Percentiles rank a stretch among this genome's conserved stretches.
These are phyloP conservation scores for Penicillium macrosclerotiorum DNA, from an alignment of 495 filamentous ascomycete species.

Conservation along the genomic window DNA sequence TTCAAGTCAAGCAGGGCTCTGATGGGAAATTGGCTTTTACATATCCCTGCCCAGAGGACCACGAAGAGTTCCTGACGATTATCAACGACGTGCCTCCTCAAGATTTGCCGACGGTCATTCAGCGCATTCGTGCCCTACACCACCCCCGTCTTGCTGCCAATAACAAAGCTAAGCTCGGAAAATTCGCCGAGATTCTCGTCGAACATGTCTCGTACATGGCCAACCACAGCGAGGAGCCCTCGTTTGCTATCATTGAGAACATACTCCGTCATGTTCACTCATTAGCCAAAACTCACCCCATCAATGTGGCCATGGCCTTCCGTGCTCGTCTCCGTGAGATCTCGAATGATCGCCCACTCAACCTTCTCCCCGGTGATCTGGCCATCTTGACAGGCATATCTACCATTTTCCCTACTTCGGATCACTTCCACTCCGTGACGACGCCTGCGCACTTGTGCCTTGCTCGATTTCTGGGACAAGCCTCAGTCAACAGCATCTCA, in stretches of 20 bases:
- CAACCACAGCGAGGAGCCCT: slow-evolving; percentile 45
- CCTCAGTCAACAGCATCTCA: slow-evolving; percentile 56
- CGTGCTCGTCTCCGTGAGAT: slow-evolving; percentile 67
- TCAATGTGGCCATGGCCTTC: slow-evolving; percentile 73
- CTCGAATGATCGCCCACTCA: slow-evolving; percentile 55
- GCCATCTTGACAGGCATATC: slow-evolving; percentile 77
- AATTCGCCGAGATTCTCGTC: slow-evolving; percentile 72
- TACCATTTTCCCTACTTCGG: slow-evolving; percentile 87
- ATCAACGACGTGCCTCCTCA: slow-evolving; percentile 55
- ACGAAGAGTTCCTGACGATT: slow-evolving; percentile 67
- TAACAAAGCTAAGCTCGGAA: slow-evolving; percentile 79
- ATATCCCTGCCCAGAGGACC: slow-evolving; percentile 77
- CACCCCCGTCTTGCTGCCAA: slow-evolving; percentile 80
- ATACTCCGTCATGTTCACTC: slow-evolving; percentile 81
- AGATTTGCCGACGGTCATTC: slow-evolving; percentile 75
- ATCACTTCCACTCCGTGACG: slow-evolving; percentile 91
- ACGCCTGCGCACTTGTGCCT: slow-evolving; percentile 84
- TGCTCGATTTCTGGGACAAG: slow-evolving; percentile 77
- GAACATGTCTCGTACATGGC: slow-evolving; percentile 73
- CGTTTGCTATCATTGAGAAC: slow-evolving; percentile 62
- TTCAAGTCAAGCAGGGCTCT: slow-evolving; percentile 33
- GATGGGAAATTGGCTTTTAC: slow-evolving; percentile 67
- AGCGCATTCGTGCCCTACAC: slow-evolving; percentile 82
- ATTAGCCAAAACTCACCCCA: slow-evolving; percentile 75
- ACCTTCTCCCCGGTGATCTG: slow-evolving; percentile 70